Evolutionary conservation across 495 filamentous ascomycete genomes (phyloP).

Genomic region (Echria macrotheca): DNA sequence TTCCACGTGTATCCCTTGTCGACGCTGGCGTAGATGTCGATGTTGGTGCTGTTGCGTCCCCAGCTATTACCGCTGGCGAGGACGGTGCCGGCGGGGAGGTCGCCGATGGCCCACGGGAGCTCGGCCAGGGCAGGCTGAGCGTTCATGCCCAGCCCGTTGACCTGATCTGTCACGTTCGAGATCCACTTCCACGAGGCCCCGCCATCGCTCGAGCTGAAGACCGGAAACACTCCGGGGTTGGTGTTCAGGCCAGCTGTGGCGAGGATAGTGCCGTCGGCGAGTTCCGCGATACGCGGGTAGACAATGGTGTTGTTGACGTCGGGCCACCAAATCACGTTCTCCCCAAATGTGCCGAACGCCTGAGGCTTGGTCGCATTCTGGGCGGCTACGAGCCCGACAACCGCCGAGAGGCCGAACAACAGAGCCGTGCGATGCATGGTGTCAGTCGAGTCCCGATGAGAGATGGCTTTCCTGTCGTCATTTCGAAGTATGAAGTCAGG

Average conservation of each 20-base stretch:
- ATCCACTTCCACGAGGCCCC: conserved; percentile 58
- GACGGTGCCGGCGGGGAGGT: conserved; percentile 51
- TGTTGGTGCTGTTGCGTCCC: conserved; percentile 52
- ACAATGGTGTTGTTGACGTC: conserved; percentile 26
- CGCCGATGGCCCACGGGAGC: conserved; percentile 48
- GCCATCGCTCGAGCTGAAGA: conserved; percentile 53
- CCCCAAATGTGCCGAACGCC: conserved; percentile 5
- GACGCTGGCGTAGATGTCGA: conserved; percentile 58
- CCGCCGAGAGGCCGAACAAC: neutral
- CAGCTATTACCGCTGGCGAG: conserved; percentile 57
- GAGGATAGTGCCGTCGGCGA: conserved; percentile 42
- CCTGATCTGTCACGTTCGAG: conserved; percentile 52
- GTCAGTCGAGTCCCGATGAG: neutral
- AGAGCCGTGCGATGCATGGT: neutral
- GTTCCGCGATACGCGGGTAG: conserved; percentile 46
- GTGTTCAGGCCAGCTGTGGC: conserved; percentile 57
- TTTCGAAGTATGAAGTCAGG: too few species aligned
- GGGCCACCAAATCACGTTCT: conserved; percentile 10
- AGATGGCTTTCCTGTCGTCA: neutral
- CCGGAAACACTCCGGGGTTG: conserved; percentile 56
- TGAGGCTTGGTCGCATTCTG: conserved; percentile 3
- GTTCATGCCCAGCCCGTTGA: conserved; percentile 54
- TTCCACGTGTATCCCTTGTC: conserved; percentile 60
- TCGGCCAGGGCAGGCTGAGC: conserved; percentile 63
- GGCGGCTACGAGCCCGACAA: conserved; percentile 3